Evolutionary conservation across 768 basidiomycete genomes (phyloP).

Genomic region (Suillus brevipes): DNA sequence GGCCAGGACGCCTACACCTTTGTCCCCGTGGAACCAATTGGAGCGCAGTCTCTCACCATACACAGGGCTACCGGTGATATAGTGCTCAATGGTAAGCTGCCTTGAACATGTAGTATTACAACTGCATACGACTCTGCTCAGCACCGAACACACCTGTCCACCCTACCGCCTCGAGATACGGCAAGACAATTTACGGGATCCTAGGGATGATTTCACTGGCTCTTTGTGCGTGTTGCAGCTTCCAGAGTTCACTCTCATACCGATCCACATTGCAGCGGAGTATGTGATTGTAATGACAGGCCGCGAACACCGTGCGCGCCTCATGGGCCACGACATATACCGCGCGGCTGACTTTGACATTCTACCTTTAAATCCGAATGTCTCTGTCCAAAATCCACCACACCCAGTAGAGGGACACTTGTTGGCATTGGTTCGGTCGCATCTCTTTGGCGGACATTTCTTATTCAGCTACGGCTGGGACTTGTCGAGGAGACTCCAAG

Average conservation of each 20-base stretch:
- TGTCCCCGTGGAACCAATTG: conserved; percentile 60
- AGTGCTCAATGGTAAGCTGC: conserved; percentile 59
- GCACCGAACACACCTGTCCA: conserved; percentile 57
- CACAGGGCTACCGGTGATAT: conserved; percentile 76
- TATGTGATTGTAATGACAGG: conserved; percentile 89
- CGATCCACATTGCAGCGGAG: conserved; percentile 64
- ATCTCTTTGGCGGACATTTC: conserved; percentile 77
- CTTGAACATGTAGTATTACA: not conserved
- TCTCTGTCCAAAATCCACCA: conserved; percentile 66
- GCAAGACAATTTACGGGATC: conserved; percentile 72
- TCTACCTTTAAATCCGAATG: conserved; percentile 76
- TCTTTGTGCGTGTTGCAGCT: conserved; percentile 50
- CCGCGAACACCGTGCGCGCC: conserved; percentile 70
- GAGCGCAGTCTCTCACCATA: conserved; percentile 68
- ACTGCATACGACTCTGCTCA: conserved; percentile 24
- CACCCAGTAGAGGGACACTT: conserved; percentile 89
- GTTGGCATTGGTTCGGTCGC: conserved; percentile 81
- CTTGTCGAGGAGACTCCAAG: conserved; percentile 83
- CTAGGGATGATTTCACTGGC: conserved; percentile 76
- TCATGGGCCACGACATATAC: conserved; percentile 87
- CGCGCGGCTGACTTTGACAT: conserved; percentile 89
- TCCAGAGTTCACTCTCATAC: not conserved
- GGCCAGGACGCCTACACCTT: conserved; percentile 78
- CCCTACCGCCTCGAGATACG: conserved; percentile 55
- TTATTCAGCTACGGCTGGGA: conserved; percentile 92